phyloP scores from a whole-genome alignment of 1,284 basidiomycete genomes.

The Trametes hirsuta region DNA sequence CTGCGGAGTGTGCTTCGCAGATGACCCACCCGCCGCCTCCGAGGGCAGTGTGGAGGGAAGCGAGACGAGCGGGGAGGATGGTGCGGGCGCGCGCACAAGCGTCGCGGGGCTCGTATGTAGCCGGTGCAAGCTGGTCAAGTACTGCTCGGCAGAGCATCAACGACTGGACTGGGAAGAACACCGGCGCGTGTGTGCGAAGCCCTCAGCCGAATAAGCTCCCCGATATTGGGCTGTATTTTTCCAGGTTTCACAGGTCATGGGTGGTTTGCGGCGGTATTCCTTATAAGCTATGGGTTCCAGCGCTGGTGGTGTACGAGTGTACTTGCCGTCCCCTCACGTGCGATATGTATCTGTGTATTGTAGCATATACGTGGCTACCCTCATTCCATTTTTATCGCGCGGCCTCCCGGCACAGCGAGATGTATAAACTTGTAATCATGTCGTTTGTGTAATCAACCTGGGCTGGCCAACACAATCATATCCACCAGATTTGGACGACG shows the following conservation, averaged over 20 bases:
- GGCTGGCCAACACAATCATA: too few relatives aligned
- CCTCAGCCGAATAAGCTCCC: conserved; percentile 22
- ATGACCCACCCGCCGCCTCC: conserved; percentile 39
- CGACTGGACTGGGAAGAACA: conserved; percentile 76
- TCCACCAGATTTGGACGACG: too few relatives aligned
- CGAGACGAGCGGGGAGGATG: conserved; percentile 39
- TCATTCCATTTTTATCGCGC: too few relatives aligned
- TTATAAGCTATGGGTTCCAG: neutral
- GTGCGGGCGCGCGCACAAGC: conserved; percentile 8
- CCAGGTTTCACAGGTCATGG: neutral
- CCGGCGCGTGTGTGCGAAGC: conserved; percentile 61
- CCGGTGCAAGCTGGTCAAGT: conserved; percentile 74
- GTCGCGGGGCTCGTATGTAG: conserved; percentile 61
- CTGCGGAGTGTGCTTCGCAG: conserved; percentile 61
- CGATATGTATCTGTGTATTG: conserved; percentile 15
- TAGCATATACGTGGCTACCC: neutral
- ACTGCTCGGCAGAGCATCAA: conserved; percentile 72
- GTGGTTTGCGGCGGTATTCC: neutral
- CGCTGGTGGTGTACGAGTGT: conserved; percentile 1
- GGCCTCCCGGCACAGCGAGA: too few relatives aligned
- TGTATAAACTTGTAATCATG: too few relatives aligned
- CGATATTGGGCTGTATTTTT: neutral
- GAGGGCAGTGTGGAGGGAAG: conserved; percentile 53
- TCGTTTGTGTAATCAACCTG: too few relatives aligned
- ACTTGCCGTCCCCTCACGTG: neutral